A percentile compares a stretch with the other conserved stretches of the same genome.
Evolutionary conservation across 2,329 filamentous ascomycete genomes (phyloP).

Genomic region (Ophiosphaerella narmari): DNA sequence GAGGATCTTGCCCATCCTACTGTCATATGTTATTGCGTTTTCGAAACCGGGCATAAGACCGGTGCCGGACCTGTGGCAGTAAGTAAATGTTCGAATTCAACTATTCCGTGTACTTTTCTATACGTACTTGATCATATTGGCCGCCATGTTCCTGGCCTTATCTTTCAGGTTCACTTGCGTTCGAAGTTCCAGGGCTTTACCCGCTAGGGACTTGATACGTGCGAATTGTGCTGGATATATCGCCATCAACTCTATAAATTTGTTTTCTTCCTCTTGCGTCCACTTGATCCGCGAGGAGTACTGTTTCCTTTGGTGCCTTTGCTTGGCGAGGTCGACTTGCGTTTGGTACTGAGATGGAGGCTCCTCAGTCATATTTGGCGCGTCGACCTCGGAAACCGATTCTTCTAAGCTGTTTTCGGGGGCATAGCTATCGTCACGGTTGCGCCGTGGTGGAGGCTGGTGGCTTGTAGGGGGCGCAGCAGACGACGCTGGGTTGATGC

Average conservation of each 20-base stretch:
- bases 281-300: slow-evolving; percentile 17
- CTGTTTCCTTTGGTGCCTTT: slow-evolving; percentile 15
- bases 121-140: slow-evolving; percentile 47
- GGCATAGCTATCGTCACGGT: slow-evolving; percentile 3
- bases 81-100: slow-evolving; percentile 3
- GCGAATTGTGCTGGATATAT: slow-evolving; percentile 54
- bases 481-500: slow-evolving; percentile 28
- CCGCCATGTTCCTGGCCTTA: slow-evolving; percentile 49
- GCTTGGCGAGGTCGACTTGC: slow-evolving; percentile 22
- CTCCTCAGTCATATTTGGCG: slow-evolving; percentile 33
- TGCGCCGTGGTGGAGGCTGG: slow-evolving; percentile 20
- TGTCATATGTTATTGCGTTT: slow-evolving; percentile 19
- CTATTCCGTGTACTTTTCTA: not conserved
- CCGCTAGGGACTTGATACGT: slow-evolving; percentile 15
- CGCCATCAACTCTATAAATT: slow-evolving; percentile 56
- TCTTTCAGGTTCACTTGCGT: slow-evolving; percentile 59
- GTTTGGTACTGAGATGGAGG: slow-evolving; percentile 21
- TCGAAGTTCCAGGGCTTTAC: slow-evolving; percentile 42
- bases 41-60: slow-evolving; percentile 38
- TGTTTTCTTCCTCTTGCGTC: slow-evolving; percentile 41
- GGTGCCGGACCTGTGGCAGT: slow-evolving; percentile 30
- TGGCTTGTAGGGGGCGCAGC: slow-evolving; percentile 30
- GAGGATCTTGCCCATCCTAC: slow-evolving; percentile 22
- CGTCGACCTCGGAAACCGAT: slow-evolving; percentile 26
- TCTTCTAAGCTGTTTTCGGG: slow-evolving; percentile 20